Evolutionary conservation across 2,329 filamentous ascomycete species (phyloP).

Genomic region (Aureobasidium uvarum): DNA sequence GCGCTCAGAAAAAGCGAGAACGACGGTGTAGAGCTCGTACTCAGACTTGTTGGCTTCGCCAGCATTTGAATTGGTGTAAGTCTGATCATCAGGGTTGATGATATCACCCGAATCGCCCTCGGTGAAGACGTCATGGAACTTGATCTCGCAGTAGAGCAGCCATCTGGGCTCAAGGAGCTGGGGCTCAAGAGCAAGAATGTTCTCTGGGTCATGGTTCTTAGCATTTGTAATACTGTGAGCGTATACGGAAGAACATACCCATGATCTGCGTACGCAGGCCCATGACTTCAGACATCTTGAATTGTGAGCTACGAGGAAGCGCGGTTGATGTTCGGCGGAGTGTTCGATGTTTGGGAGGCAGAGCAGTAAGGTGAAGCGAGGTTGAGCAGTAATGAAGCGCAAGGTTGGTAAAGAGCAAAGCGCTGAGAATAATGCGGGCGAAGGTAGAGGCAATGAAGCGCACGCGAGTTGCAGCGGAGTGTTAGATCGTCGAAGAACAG

Average conservation of each 20-base stretch:
- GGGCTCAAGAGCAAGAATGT: neutral
- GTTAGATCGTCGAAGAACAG: neutral
- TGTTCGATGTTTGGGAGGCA: neutral
- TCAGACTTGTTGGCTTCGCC: neutral
- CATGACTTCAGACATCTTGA: neutral
- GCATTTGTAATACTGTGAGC: neutral
- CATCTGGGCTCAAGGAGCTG: neutral
- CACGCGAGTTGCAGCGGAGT: neutral
- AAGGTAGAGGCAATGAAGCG: neutral
- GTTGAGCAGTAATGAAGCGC: neutral
- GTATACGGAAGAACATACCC: neutral
- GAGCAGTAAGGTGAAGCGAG: neutral
- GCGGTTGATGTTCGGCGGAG: neutral
- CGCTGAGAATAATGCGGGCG: neutral
- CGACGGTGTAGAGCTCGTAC: neutral
- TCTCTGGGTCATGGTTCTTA: neutral
- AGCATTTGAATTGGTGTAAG: neutral
- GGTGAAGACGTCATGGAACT: neutral
- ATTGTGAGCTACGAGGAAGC: neutral
- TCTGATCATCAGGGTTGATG: neutral
- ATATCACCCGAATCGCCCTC: neutral
- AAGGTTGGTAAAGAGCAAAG: neutral
- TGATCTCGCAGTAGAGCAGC: neutral
- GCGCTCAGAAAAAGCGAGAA: neutral
- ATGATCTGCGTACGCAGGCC: conserved; percentile 14